These are phyloP conservation scores for Mortierella sp. DNA, from an alignment of 371 early-diverging fungal species.

Conservation along the genomic window DNA sequence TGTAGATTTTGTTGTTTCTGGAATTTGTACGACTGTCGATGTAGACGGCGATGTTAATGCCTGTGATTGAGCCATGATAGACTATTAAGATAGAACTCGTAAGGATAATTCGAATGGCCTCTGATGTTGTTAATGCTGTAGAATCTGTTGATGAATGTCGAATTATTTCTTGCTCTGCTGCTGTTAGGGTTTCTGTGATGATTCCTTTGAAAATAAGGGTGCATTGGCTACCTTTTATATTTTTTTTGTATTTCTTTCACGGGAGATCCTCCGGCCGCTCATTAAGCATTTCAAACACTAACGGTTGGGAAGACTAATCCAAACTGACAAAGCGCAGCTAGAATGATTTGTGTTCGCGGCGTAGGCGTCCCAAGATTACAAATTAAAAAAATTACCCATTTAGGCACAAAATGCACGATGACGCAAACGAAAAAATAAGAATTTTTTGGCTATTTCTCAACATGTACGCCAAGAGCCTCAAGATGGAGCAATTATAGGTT, in stretches of 20 bases:
- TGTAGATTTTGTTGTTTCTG: neutral
- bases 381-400: neutral
- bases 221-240: slow-evolving; percentile 12
- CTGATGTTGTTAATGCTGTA: neutral
- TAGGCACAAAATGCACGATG: neutral
- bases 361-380: neutral
- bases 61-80: slow-evolving; percentile 16
- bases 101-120: neutral
- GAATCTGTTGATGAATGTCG: neutral
- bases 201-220: too few species aligned
- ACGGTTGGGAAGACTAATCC: neutral
- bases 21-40: neutral
- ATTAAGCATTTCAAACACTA: neutral
- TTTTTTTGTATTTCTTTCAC: slow-evolving; percentile 1
- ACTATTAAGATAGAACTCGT: neutral
- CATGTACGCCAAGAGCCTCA: too few species aligned
- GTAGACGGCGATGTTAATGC: slow-evolving; percentile 5
- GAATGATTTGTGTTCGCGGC: too few species aligned
- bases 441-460: too few species aligned
- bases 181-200: neutral
- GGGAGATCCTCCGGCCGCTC: neutral
- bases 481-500: too few species aligned
- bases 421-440: too few species aligned
- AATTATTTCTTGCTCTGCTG: neutral
- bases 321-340: too few species aligned